Evolutionary conservation across 2,329 filamentous ascomycete genomes (phyloP).

Genomic region (Botrytis hyacinthi): DNA sequence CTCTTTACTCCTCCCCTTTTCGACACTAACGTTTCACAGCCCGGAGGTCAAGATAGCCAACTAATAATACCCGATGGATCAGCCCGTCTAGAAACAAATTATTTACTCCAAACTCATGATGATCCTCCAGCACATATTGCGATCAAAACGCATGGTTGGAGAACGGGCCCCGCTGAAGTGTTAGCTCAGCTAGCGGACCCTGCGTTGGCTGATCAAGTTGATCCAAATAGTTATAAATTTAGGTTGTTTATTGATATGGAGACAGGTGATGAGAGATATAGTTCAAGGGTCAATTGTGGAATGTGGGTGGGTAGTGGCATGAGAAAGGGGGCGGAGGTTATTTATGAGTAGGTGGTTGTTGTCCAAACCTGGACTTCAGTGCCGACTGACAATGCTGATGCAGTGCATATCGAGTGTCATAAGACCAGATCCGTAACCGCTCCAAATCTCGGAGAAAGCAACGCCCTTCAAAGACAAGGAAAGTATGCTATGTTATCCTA

Average conservation of each 20-base stretch:
- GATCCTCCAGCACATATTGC: constrained; percentile 47
- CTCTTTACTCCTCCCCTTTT: background rate
- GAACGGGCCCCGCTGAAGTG: constrained; percentile 47
- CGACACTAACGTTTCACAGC: constrained; percentile 26
- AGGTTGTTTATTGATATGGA: constrained; percentile 51
- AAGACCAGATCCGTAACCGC: background rate
- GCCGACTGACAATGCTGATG: constrained; percentile 7
- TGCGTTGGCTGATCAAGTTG: constrained; percentile 31
- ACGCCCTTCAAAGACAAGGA: background rate
- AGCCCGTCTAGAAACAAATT: constrained; percentile 47
- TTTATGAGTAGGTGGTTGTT: constrained; percentile 45
- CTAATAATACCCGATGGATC: constrained; percentile 37
- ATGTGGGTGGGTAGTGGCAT: constrained; percentile 52
- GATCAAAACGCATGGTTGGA: constrained; percentile 49
- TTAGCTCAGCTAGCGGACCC: constrained; percentile 34
- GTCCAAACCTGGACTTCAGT: background rate
- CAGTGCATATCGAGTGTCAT: constrained; percentile 31
- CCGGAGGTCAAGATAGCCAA: constrained; percentile 42
- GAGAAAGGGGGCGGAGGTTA: constrained; percentile 46
- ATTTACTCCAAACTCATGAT: constrained; percentile 50
- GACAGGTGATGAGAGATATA: constrained; percentile 50
- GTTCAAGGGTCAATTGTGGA: constrained; percentile 49
- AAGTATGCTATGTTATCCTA: background rate
- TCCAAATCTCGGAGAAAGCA: background rate
- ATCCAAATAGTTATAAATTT: constrained; percentile 45